phyloP scores from a whole-genome alignment of 768 basidiomycete species.

The Hysterangium stoloniferum region DNA sequence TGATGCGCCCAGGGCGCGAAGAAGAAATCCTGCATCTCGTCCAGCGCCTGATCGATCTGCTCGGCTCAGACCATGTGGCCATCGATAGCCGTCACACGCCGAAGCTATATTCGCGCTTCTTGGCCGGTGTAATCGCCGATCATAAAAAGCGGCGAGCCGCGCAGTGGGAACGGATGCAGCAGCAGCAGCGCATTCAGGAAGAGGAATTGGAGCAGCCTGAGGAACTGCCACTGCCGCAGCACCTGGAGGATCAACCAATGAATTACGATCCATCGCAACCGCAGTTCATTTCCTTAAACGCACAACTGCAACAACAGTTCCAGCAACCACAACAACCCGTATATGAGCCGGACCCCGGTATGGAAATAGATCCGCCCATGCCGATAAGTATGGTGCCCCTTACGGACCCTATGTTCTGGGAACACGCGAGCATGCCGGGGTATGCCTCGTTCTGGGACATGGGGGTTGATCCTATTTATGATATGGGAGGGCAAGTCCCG shows the following conservation, averaged over 20 bases:
- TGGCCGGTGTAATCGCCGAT: constrained; percentile 59
- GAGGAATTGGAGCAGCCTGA: no score
- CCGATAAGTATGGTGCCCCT: background rate
- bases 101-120: constrained; percentile 71
- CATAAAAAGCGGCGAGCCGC: constrained; percentile 6
- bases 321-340: background rate
- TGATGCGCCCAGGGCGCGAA: constrained; percentile 56
- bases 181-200: background rate
- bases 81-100: constrained; percentile 80
- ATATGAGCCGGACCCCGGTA: background rate
- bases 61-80: constrained; percentile 64
- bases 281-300: background rate
- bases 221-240: background rate
- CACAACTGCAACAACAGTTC: background rate
- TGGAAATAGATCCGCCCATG: constrained; percentile 7
- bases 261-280: background rate
- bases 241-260: background rate
- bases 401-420: constrained; percentile 6
- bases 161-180: background rate
- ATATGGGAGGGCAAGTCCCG: no score
- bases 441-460: no score
- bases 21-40: constrained; percentile 67
- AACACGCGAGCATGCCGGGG: constrained; percentile 4
- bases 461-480: no score
- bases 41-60: constrained; percentile 59